phyloP scores from a whole-genome alignment of 163 green algal genomes.

The Scenedesmus sp. region DNA sequence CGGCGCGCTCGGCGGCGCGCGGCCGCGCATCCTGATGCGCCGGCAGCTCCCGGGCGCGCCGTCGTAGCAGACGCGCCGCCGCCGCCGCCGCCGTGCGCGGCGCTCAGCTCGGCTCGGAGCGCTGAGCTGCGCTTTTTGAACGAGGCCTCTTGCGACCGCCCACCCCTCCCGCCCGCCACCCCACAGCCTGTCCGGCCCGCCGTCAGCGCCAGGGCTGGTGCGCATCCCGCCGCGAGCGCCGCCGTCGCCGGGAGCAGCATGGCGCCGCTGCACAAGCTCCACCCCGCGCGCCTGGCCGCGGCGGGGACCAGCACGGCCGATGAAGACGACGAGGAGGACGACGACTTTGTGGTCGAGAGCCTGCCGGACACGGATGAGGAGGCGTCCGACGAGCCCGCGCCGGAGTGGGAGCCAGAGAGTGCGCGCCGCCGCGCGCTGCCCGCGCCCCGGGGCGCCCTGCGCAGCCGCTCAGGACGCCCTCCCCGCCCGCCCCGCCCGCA shows the following conservation, averaged over 20 bases:
- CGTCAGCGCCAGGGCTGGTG: too few relatives aligned
- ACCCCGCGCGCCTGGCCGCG: not conserved
- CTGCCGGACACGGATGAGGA: not conserved
- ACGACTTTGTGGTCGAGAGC: not conserved
- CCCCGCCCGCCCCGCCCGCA: too few relatives aligned
- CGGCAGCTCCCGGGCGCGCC: not conserved
- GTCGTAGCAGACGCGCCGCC: too few relatives aligned
- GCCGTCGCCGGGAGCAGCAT: too few relatives aligned
- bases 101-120: too few relatives aligned
- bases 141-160: too few relatives aligned
- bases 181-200: too few relatives aligned
- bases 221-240: too few relatives aligned
- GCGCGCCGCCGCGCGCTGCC: not conserved
- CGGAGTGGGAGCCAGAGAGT: not conserved
- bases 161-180: too few relatives aligned
- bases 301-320: not conserved
- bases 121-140: too few relatives aligned
- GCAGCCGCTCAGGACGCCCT: too few relatives aligned
- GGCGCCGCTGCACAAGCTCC: not conserved
- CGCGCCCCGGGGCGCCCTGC: not conserved
- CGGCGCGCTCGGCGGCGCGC: not conserved
- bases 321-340: constrained; percentile 1
- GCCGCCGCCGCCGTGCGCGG: too few relatives aligned
- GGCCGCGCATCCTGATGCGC: constrained; percentile 26
- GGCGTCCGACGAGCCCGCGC: not conserved